Percentiles rank a stretch among this genome's conserved stretches.
phyloP scores from a whole-genome alignment of 805 yeast species.

The Sugiyamaella americana region DNA sequence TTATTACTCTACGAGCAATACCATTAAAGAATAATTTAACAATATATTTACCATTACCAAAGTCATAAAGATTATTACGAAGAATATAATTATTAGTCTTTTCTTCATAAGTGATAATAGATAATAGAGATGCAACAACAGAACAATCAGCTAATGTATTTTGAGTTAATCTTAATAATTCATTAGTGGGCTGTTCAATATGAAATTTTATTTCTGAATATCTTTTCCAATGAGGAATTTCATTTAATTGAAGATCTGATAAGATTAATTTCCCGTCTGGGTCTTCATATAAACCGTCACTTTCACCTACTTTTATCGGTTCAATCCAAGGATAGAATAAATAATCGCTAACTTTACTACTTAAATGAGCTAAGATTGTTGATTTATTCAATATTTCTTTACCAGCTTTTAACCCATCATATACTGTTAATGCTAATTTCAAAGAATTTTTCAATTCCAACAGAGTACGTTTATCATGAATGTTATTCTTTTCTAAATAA shows the following conservation, averaged over 20 bases:
- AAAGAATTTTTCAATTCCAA: conserved; percentile 4
- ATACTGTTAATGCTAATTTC: conserved; percentile 11
- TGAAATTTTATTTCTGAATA: background rate
- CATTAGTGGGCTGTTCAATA: background rate
- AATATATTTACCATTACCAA: conserved; percentile 32
- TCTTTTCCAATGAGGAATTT: background rate
- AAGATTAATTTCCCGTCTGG: conserved; percentile 19
- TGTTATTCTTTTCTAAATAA: background rate
- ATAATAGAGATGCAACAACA: conserved; percentile 60
- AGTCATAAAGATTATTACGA: conserved; percentile 9
- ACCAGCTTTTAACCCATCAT: conserved; percentile 19
- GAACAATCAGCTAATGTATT: conserved; percentile 57
- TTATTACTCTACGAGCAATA: conserved; percentile 38
- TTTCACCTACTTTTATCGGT: background rate
- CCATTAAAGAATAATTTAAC: conserved; percentile 51
- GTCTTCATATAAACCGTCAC: conserved; percentile 9
- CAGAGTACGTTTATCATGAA: background rate
- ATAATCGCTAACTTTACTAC: conserved; percentile 29
- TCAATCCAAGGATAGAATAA: conserved; percentile 26
- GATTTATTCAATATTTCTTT: conserved; percentile 1
- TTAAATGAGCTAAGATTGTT: conserved; percentile 29
- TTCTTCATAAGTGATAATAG: conserved; percentile 35
- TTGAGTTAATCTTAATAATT: conserved; percentile 17
- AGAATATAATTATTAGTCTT: conserved; percentile 17
- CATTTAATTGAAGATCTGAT: conserved; percentile 13